Conservation (phyloP, 1,284 basidiomycete species). For the Pterulicium gracile region DNA sequence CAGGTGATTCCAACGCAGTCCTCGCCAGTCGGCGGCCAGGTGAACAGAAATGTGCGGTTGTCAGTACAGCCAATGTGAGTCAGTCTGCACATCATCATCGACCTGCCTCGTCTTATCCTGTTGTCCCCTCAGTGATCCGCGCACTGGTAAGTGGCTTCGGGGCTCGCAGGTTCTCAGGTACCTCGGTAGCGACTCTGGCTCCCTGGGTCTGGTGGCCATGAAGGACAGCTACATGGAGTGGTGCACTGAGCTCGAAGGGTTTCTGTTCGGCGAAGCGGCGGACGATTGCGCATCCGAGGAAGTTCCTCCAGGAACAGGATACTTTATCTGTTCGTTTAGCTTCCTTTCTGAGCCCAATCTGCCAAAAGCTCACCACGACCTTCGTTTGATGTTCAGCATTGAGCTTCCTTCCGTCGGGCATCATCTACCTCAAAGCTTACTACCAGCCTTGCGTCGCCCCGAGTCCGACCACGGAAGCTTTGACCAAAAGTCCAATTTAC, state of each 20-base stretch:
- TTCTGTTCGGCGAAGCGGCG: slow-evolving; percentile 13
- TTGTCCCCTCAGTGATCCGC: not conserved
- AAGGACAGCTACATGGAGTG: slow-evolving; percentile 15
- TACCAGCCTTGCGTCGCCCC: slow-evolving; percentile 2
- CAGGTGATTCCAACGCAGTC: slow-evolving; percentile 1
- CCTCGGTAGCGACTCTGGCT: slow-evolving; percentile 14
- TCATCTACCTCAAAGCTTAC: slow-evolving; percentile 1
- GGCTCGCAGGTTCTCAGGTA: slow-evolving; percentile 18
- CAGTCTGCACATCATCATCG: not conserved
- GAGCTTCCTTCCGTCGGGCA: not conserved
- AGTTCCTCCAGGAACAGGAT: not conserved
- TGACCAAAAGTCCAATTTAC: slow-evolving; percentile 1
- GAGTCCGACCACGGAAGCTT: not conserved
- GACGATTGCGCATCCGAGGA: slow-evolving; percentile 2
- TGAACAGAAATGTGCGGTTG: not conserved
- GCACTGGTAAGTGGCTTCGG: slow-evolving; percentile 11
- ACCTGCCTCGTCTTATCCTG: not conserved
- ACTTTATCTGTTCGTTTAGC: not conserved
- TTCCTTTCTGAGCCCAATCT: not conserved
- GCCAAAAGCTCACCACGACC: not conserved
- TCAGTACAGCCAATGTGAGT: slow-evolving; percentile 1
- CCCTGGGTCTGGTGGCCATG: slow-evolving; percentile 17
- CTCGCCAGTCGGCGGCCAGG: not conserved
- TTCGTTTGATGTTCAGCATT: not conserved
- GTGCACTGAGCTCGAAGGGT: slow-evolving; percentile 17